phyloP scores from a whole-genome alignment of 2,329 filamentous ascomycete genomes.

The Juglanconis sp. region DNA sequence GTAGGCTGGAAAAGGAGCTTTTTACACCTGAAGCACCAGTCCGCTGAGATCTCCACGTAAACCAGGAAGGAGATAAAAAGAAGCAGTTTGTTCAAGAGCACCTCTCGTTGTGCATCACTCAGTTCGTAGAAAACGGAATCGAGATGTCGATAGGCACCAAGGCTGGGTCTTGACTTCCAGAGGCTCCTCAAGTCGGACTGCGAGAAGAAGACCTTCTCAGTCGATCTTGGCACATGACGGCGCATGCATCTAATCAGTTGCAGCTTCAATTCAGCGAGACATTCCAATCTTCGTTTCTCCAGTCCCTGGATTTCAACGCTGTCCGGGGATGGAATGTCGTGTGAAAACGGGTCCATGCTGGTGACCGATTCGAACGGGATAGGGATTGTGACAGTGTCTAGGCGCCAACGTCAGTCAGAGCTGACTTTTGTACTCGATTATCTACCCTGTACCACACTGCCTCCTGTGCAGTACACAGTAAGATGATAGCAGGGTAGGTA shows the following conservation, averaged over 20 bases:
- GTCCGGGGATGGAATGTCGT: too few species aligned
- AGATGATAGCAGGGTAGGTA: too few species aligned
- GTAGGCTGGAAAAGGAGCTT: not conserved
- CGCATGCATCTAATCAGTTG: too few species aligned
- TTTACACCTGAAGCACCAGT: not conserved
- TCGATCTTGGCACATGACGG: not conserved
- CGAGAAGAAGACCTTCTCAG: constrained; percentile 9
- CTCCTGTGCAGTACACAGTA: too few species aligned
- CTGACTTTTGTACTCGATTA: too few species aligned
- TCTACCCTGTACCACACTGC: too few species aligned
- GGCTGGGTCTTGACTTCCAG: not conserved
- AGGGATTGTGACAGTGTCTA: too few species aligned
- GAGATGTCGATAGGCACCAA: not conserved
- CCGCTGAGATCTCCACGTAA: not conserved
- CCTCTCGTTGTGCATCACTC: not conserved
- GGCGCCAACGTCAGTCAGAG: too few species aligned
- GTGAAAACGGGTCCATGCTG: too few species aligned
- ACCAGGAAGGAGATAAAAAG: constrained; percentile 13
- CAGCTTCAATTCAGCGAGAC: not conserved
- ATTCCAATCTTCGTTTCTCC: constrained; percentile 1
- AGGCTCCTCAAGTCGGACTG: constrained; percentile 3
- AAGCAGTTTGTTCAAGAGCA: not conserved
- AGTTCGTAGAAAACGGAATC: constrained; percentile 4
- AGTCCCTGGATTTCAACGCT: not conserved
- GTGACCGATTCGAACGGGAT: too few species aligned